Evolutionary conservation across 2,329 filamentous ascomycete species (phyloP).

Genomic region (Clonostachys rosea): DNA sequence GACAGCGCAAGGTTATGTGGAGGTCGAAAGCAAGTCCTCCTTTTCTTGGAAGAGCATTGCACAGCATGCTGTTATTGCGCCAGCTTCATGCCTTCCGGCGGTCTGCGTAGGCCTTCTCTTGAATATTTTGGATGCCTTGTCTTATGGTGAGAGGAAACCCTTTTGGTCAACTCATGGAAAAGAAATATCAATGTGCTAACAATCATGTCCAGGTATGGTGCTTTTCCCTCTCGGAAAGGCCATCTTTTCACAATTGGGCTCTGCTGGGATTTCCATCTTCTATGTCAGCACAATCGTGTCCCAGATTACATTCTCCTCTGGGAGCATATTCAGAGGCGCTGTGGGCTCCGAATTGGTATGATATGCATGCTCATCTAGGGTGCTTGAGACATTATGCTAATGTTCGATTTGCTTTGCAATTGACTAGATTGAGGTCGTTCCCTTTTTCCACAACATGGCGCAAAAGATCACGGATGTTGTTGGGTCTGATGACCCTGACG

Average conservation of each 20-base stretch:
- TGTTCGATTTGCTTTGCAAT: conserved; percentile 2
- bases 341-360: conserved; percentile 88
- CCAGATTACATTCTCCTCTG: conserved; percentile 82
- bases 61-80: conserved; percentile 59
- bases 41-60: too few species aligned
- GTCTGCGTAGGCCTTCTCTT: conserved; percentile 85
- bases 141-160: conserved; percentile 62
- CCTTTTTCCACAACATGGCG: conserved; percentile 99
- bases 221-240: conserved; percentile 86
- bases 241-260: conserved; percentile 79
- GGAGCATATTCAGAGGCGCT: conserved; percentile 85
- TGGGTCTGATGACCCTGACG: conserved; percentile 74
- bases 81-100: conserved; percentile 71
- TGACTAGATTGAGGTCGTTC: conserved; percentile 83
- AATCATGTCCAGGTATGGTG: conserved; percentile 64
- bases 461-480: conserved; percentile 76
- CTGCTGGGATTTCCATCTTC: conserved; percentile 96
- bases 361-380: conserved; percentile 1
- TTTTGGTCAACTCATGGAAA: background rate
- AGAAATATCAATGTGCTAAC: conserved; percentile 5
- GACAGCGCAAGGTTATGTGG: too few species aligned
- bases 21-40: too few species aligned
- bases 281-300: conserved; percentile 97
- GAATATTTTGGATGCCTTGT: conserved; percentile 91
- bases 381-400: background rate